Evolutionary conservation across 2,329 filamentous ascomycete genomes (phyloP), one percentile per base, ranked within the genome.

Genomic region (Fusarium phyllophilum): DNA sequence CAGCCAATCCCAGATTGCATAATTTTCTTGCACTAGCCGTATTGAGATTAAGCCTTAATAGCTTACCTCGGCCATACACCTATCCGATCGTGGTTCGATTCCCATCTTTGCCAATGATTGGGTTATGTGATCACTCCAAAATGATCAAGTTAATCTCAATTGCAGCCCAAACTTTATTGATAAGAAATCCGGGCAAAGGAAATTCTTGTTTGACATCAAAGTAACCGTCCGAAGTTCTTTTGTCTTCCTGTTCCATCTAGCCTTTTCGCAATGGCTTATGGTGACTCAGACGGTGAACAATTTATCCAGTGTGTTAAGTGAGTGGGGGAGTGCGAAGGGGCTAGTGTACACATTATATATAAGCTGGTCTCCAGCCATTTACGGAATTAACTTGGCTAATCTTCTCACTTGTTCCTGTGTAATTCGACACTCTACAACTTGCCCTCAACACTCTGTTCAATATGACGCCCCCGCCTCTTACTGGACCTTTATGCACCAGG

Each of bases 401-500:
- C 11, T 20, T 8, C 13, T 18, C 6, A 2, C 22, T 22, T 18
- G n/a, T 34, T 2, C 6, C 6, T 24, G n/a, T 8, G 17, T 11
- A 15, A 20, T 9, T 39, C 34, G 3, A 22, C 10, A 38, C 15
- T 13, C 6, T 18, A 3, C 13, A 29, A 18, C 10, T 29, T 13
- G 26, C 34, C 5, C 10, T 9, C 20, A 59, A 26, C 33, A 11
- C 11, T 8, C 5, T 18, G 13, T 14, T 18, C 5, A 22, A 17
- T 1, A 66, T 66, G 61, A 7, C n/a, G 1, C 31, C 36, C 22
- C 22, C 45, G 3, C 42, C 42, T 15, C 31, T 49, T 4, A 39
- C 26, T 5, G 64, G 64, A 10, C 61, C 64, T 13, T 14, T 66
- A 7, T 66, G 64, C n/a, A 66, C 61, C 14, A 39, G 24, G 20